These are phyloP conservation scores for Citrus australasica DNA, from an alignment of 345 rosid genomes.

Conservation along the genomic window DNA sequence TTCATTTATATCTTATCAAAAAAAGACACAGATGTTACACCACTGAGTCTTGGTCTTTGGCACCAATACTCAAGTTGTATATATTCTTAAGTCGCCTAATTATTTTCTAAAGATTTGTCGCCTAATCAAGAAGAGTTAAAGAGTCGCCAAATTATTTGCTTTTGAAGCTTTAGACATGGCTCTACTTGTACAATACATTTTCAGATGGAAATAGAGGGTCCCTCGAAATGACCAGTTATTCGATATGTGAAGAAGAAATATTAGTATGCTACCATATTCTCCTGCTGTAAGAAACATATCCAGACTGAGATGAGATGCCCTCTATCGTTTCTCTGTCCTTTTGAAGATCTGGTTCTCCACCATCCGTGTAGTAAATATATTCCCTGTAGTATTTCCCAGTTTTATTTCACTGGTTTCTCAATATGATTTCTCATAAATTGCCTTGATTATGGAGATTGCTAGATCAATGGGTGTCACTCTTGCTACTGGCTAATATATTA, in stretches of 20 bases:
- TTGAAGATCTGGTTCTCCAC: not conserved
- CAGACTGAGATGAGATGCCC: not conserved
- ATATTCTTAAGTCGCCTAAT: not conserved
- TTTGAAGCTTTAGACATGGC: not conserved
- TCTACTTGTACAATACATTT: not conserved
- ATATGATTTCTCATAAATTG: not conserved
- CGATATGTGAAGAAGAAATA: not conserved
- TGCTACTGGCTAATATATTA: not conserved
- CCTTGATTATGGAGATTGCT: not conserved
- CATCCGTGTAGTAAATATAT: not conserved
- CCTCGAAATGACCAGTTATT: not conserved
- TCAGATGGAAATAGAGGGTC: not conserved
- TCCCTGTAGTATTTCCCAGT: not conserved
- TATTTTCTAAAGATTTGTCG: not conserved
- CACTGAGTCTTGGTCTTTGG: not conserved
- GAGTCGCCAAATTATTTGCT: slow-evolving; percentile 1
- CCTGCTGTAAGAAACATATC: not conserved
- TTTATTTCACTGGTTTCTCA: not conserved
- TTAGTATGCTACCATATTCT: not conserved
- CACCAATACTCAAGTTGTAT: not conserved
- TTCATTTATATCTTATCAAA: not conserved
- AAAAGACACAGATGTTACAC: not conserved
- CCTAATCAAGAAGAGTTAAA: not conserved
- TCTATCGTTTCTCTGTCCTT: not conserved
- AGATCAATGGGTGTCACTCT: not conserved